Conservation (phyloP, 2,329 filamentous ascomycete species). For the Endoconidiophora polonica region DNA sequence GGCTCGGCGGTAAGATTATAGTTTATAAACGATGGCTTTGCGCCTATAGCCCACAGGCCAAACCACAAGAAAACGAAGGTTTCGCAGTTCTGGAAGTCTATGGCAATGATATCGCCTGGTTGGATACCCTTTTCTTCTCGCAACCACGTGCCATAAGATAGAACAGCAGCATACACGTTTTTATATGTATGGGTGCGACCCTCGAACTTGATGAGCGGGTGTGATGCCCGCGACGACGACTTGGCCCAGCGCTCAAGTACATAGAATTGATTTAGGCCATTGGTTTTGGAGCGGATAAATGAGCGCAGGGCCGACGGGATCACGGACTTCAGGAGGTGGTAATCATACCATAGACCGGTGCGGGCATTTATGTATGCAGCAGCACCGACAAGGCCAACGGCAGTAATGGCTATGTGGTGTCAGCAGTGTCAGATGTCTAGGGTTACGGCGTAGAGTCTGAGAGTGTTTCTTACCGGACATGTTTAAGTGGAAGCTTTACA, state of each 20-base stretch:
- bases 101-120: conserved; percentile 58
- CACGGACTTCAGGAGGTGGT: conserved; percentile 37
- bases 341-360: conserved; percentile 49
- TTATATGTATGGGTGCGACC: conserved; percentile 55
- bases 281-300: conserved; percentile 20
- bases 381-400: conserved; percentile 43
- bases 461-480: neutral
- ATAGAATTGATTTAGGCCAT: conserved; percentile 59
- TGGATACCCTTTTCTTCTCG: conserved; percentile 45
- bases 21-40: conserved; percentile 73
- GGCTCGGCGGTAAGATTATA: conserved; percentile 62
- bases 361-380: conserved; percentile 64
- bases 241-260: conserved; percentile 50
- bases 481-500: neutral
- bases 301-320: conserved; percentile 20
- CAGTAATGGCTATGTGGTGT: conserved; percentile 14
- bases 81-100: conserved; percentile 71
- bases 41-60: conserved; percentile 69
- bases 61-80: conserved; percentile 59
- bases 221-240: conserved; percentile 31
- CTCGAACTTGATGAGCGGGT: conserved; percentile 49
- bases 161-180: conserved; percentile 52
- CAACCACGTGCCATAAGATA: conserved; percentile 64
- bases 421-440: conserved; percentile 1
- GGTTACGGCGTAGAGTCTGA: neutral